Evolutionary conservation across 2,329 filamentous ascomycete genomes (phyloP), one percentile per base, ranked within the genome.

Genomic region (Aphanoascus verrucosus): DNA sequence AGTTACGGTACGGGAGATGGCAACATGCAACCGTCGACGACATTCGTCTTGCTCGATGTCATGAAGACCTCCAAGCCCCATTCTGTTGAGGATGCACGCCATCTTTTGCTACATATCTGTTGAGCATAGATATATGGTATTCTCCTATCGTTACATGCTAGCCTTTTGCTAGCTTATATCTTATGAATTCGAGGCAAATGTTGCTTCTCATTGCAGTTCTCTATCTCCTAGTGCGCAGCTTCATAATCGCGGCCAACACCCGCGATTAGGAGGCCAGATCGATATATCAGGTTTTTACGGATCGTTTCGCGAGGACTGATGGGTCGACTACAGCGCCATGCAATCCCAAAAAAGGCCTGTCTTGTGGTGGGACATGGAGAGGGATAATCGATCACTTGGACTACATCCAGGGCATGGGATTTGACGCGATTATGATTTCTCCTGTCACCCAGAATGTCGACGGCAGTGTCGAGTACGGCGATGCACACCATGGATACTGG

Each of bases 401-500:
- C 59, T 78, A 78, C 59, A 77, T 78, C 55, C 66, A 75, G 55
- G 68, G 63, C 11, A 69, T 76, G 64, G 74, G 74, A 0, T 77
- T 77, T 52, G 71, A 74, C 60, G 52, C 52, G 4, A 43, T 54
- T 40, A 54, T 52, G 66, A 68, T 69, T 28, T 68, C 71, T 3
- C 73, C 72, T 0, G 66, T 75, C 17, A 65, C 69, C 23, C 62
- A 69, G 55, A 70, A 74, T 47, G 51, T 73, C 11, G 61, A 65
- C 6, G 60, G 59, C 14, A 35, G 8, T 3, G 67, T 67, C 56
- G 63, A 63, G n/a, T 71, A 71, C 50, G 69, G 70, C 15, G 69
- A 70, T 54, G 72, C 72, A 32, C 77, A 77, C 57, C 75, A 77
- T 57, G 75, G 75, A 19, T 77, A 77, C 60, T 77, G 73, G 73